Evolutionary conservation across 2,329 filamentous ascomycete species (phyloP).

Genomic region (Myriosclerotinia scirpicola): DNA sequence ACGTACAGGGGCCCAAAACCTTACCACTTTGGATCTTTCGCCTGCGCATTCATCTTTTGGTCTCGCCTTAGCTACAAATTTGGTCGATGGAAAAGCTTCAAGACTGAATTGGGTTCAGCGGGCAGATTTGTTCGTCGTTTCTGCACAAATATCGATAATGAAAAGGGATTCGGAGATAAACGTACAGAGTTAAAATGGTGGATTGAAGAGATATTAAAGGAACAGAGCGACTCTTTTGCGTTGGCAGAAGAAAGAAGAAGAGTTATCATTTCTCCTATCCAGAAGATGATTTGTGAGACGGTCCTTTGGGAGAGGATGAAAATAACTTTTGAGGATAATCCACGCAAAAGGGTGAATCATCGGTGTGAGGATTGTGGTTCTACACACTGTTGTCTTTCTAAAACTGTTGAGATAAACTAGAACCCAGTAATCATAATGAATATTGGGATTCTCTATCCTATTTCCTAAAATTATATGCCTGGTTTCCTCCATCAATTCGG

Average conservation of each 20-base stretch:
- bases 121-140: neutral
- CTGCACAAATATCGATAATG: neutral
- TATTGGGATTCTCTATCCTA: too few species aligned
- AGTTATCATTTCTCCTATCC: neutral
- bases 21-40: neutral
- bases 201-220: neutral
- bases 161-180: neutral
- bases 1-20: neutral
- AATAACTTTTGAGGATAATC: neutral
- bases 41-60: neutral
- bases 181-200: neutral
- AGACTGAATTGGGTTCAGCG: accelerated
- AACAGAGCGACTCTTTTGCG: neutral
- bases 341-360: too few species aligned
- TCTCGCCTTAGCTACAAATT: accelerated
- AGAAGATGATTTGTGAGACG: neutral
- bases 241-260: neutral
- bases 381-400: neutral
- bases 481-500: too few species aligned
- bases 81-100: accelerated
- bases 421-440: too few species aligned
- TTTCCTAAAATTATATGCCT: too few species aligned
- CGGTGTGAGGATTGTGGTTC: neutral
- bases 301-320: neutral
- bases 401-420: neutral